Conservation (phyloP, 345 rosid species). For the Citrus sp. region DNA sequence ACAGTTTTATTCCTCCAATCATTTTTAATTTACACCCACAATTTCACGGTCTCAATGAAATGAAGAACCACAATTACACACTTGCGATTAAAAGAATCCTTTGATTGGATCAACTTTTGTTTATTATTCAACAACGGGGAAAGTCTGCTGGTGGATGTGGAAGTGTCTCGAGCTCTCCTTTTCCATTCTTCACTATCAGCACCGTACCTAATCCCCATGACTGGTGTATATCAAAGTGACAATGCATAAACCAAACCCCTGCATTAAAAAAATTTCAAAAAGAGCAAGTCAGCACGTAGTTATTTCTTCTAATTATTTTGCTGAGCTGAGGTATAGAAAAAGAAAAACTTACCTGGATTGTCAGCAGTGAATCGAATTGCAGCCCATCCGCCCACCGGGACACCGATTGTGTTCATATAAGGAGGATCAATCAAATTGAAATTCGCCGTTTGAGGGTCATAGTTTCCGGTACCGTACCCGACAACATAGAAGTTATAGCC, state of each 20-base stretch:
- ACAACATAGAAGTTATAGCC: conserved; percentile 84
- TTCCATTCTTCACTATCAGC: conserved; percentile 69
- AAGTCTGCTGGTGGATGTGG: conserved; percentile 78
- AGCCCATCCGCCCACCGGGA: conserved; percentile 94
- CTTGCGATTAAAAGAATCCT: conserved; percentile 32
- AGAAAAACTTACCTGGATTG: conserved; percentile 57
- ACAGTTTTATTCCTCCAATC: conserved; percentile 23
- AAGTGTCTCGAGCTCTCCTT: conserved; percentile 50
- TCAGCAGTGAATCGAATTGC: conserved; percentile 72
- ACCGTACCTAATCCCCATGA: conserved; percentile 82
- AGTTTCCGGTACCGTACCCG: conserved; percentile 69
- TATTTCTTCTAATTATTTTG: no score
- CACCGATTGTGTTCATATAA: conserved; percentile 81
- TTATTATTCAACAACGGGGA: conserved; percentile 54
- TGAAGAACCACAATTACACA: conserved; percentile 18
- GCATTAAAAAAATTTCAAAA: neutral
- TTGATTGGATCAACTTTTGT: neutral
- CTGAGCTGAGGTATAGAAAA: neutral
- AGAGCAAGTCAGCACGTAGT: neutral
- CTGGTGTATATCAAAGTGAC: conserved; percentile 73
- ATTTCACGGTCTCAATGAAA: conserved; percentile 16
- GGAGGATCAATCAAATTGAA: conserved; percentile 81
- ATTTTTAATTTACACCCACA: conserved; percentile 21
- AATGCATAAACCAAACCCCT: conserved; percentile 94
- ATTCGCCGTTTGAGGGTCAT: conserved; percentile 41